These are phyloP conservation scores for Aquilaria yunnanensis DNA, from an alignment of 345 rosid genomes.

Conservation along the genomic window DNA sequence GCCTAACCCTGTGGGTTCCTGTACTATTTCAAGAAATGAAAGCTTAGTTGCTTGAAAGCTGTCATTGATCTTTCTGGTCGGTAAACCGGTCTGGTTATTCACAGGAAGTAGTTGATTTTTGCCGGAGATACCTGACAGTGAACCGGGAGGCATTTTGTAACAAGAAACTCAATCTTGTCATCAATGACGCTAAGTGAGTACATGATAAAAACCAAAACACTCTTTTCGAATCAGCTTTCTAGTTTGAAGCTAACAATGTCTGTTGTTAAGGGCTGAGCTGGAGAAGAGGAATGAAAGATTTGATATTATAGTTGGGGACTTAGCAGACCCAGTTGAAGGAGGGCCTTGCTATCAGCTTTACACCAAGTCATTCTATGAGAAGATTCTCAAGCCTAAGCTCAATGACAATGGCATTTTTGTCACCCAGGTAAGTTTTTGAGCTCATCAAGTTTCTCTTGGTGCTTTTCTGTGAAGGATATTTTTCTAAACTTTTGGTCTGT, in stretches of 20 bases:
- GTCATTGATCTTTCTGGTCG: no score
- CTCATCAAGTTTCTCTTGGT: background rate
- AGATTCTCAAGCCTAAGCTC: constrained; percentile 74
- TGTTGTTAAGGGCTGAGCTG: constrained; percentile 61
- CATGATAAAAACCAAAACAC: no score
- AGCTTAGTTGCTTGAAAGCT: no score
- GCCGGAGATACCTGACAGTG: constrained; percentile 56
- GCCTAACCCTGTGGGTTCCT: background rate
- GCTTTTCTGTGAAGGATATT: background rate
- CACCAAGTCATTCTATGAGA: constrained; percentile 85
- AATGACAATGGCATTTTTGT: constrained; percentile 74
- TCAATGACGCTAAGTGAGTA: constrained; percentile 82
- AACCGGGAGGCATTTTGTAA: constrained; percentile 71
- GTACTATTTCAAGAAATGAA: background rate
- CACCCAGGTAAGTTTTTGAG: constrained; percentile 54
- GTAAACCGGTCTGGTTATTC: no score
- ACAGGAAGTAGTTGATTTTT: constrained; percentile 92
- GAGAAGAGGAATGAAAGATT: constrained; percentile 65
- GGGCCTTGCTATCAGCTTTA: constrained; percentile 98
- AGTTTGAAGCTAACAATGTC: background rate
- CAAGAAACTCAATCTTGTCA: constrained; percentile 73
- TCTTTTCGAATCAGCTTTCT: background rate
- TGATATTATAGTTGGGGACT: constrained; percentile 90
- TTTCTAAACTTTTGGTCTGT: background rate
- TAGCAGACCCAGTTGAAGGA: constrained; percentile 96